Base-by-base conservation (phyloP, 1,139 yeast species). In the Pichia terricola region DNA sequence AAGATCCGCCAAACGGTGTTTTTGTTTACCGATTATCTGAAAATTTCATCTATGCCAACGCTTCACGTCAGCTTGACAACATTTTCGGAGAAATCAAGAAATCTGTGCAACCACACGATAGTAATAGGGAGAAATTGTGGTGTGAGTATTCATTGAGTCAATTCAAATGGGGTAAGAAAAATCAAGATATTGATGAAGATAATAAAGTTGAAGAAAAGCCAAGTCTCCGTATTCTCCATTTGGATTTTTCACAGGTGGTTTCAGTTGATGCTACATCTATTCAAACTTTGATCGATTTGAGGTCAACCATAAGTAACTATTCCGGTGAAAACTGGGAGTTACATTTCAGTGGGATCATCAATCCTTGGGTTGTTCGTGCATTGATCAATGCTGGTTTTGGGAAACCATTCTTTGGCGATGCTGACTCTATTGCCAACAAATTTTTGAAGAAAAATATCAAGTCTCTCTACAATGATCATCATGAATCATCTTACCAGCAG, bases 1-100 rank as follows among this genome's bases (percentile, higher is more conserved):
- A 62, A 33, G 83, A 88, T 3, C 95, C 97, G 25, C 96, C 96
- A 34, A 88, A 91, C 2, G 96, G 96, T 27, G 89, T 88, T 22
- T 57, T 88, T 48, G 95, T 88, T 4, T 88, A 82, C 68, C 75
- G 94, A 56, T 86, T 94, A 40, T 68, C 79, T 35, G 96, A 88
- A 57, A 69, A 88, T 8, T 84, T 85, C 63, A 75, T 85, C 1
- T 88, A 87, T 64, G 81, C 95, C 42, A 88, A 88, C 61, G 73
- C 84, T 42, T 80, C 95, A 0, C 67, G 74, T 50, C 94, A 83
- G 62, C 69, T 77, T 40, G 96, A 88, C 54, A 63, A 64, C 35
- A 73, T 89, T 33, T 66, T 79, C 38, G 94, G 83, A 50, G 79
- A 81, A 56, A 79, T 82, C 37, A 80, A 79, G 60, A 62, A 65